These are phyloP conservation scores for Cyclotella distinguenda DNA, from an alignment of 108 stramenopile species.

Conservation along the genomic window DNA sequence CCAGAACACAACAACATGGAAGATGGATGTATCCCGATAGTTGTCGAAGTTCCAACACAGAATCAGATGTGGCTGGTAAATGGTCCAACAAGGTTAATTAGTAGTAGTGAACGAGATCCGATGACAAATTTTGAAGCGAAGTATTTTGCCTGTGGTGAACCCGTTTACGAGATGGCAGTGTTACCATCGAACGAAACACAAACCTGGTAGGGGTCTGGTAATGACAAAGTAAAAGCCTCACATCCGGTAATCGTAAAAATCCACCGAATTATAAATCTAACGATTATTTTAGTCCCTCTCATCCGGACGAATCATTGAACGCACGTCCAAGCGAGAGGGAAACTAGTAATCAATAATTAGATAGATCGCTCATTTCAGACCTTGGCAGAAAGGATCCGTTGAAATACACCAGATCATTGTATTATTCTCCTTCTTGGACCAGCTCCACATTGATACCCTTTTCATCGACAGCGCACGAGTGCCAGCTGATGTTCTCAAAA, in stretches of 20 bases:
- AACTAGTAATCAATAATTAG: too few species aligned
- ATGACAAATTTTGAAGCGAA: conserved; percentile 50
- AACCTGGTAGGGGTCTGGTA: too few species aligned
- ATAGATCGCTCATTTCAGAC: too few species aligned
- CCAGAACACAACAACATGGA: conserved; percentile 1
- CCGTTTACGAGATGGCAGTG: conserved; percentile 30
- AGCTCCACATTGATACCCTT: conserved; percentile 46
- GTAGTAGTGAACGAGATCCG: conserved; percentile 1
- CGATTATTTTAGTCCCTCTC: too few species aligned
- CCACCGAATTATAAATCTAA: too few species aligned
- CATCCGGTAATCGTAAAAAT: too few species aligned
- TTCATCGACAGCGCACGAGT: conserved; percentile 41
- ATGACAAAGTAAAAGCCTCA: too few species aligned
- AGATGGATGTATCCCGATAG: too few species aligned
- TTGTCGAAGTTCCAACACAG: too few species aligned
- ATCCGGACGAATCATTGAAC: too few species aligned
- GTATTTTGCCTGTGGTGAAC: conserved; percentile 36
- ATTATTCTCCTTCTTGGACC: neutral
- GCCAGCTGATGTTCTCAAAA: conserved; percentile 44
- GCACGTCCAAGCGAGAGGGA: too few species aligned
- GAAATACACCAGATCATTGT: neutral
- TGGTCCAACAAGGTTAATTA: conserved; percentile 14
- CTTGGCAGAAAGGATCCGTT: neutral
- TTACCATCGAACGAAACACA: neutral
- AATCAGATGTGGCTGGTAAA: conserved; percentile 1